A percentile compares a stretch with the other conserved stretches of the same genome.
These are phyloP conservation scores for Xylaria curta DNA, from an alignment of 495 filamentous ascomycete genomes.

Conservation along the genomic window DNA sequence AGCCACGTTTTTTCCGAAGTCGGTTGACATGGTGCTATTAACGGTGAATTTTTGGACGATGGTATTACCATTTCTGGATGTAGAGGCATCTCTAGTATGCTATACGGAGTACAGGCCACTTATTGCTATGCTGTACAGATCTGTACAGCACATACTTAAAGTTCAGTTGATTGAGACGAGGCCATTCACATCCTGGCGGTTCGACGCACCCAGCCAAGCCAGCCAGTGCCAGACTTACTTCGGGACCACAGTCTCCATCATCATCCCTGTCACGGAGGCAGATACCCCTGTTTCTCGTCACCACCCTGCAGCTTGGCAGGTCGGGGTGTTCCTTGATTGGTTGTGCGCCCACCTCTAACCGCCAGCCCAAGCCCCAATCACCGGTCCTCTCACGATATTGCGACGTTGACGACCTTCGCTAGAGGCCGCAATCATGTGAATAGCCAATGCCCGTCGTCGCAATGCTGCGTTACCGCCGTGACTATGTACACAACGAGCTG, in stretches of 20 bases:
- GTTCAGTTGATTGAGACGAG: background rate
- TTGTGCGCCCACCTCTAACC: slow-evolving; percentile 42
- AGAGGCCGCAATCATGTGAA: slow-evolving; percentile 25
- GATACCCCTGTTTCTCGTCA: slow-evolving; percentile 26
- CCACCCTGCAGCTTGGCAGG: slow-evolving; percentile 23
- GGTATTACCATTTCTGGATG: background rate
- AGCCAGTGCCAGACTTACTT: background rate
- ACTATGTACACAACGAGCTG: slow-evolving; percentile 9
- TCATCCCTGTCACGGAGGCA: slow-evolving; percentile 10
- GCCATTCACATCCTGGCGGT: slow-evolving; percentile 12
- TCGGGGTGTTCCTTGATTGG: slow-evolving; percentile 44
- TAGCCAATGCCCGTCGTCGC: slow-evolving; percentile 28
- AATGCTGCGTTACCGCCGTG: slow-evolving; percentile 30
- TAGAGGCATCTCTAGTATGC: too few relatives aligned
- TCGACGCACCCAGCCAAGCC: background rate
- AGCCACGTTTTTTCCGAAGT: background rate
- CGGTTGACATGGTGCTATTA: background rate
- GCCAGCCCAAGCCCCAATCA: slow-evolving; percentile 52
- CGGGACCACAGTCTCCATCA: background rate
- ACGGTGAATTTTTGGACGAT: background rate
- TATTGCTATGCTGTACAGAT: background rate
- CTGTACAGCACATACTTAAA: background rate
- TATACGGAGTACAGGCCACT: too few relatives aligned
- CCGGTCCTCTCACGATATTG: slow-evolving; percentile 27
- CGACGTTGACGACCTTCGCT: slow-evolving; percentile 6